phyloP scores from a whole-genome alignment of 768 basidiomycete genomes.

The Termitomyces heimii region DNA sequence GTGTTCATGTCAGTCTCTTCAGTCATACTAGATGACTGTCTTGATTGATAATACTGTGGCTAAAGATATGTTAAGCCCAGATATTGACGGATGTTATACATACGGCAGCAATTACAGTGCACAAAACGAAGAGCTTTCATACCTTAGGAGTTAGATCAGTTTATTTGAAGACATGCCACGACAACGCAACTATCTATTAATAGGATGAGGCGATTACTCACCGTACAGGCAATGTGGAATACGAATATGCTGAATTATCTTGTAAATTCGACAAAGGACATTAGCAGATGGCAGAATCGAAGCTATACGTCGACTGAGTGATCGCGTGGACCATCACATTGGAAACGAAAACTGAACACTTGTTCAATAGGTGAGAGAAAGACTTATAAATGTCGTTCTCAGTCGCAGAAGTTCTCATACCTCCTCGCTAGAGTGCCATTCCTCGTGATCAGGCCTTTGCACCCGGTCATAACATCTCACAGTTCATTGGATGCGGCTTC shows the following conservation, averaged over 20 bases:
- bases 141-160: not conserved
- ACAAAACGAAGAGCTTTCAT: not conserved
- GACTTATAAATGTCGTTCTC: not conserved
- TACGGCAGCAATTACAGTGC: not conserved
- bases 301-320: not conserved
- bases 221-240: not conserved
- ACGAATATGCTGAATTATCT: not conserved
- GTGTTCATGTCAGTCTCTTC: not conserved
- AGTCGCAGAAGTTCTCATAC: not conserved
- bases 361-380: not conserved
- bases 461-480: not conserved
- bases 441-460: slow-evolving; percentile 4
- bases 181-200: not conserved
- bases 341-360: not conserved
- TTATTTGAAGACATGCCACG: not conserved
- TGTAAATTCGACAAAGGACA: not conserved
- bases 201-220: not conserved
- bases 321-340: not conserved
- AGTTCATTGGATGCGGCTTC: not conserved
- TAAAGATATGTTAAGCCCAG: not conserved
- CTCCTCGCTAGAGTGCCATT: not conserved
- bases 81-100: not conserved
- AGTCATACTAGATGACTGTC: not conserved
- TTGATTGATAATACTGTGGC: not conserved
- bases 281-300: not conserved